Evolutionary conservation across 176 grass and related monocot species (phyloP).

Genomic region (Ensete ventricosum): DNA sequence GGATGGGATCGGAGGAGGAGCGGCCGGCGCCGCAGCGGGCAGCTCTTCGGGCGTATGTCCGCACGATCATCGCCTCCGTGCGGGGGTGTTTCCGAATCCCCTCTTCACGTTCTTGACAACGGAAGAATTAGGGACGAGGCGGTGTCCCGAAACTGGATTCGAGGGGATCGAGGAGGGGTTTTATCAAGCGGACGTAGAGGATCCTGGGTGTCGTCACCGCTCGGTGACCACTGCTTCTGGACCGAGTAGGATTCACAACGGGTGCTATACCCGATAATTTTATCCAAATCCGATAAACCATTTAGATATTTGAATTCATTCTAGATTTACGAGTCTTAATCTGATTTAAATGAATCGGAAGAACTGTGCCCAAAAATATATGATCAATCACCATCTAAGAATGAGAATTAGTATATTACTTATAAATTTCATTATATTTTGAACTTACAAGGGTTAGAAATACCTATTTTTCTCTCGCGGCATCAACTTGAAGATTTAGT

Average conservation of each 20-base stretch:
- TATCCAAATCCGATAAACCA: not conserved
- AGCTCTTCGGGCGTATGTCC: constrained; percentile 80
- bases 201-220: not conserved
- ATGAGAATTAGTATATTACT: no score
- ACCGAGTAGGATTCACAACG: no score
- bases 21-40: constrained; percentile 34
- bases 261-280: no score
- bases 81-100: not conserved
- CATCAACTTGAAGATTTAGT: no score
- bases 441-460: no score
- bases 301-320: not conserved
- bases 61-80: constrained; percentile 56
- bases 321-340: no score
- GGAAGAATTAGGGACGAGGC: not conserved
- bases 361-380: no score
- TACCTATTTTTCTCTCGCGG: no score
- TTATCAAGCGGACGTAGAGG: no score
- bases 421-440: no score
- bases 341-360: no score
- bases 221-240: not conserved
- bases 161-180: not conserved
- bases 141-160: not conserved
- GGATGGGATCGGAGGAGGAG: constrained; percentile 34
- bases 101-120: not conserved
- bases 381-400: no score